Percentiles rank a stretch among this genome's conserved stretches.
These are phyloP conservation scores for Sophora flavescens DNA, from an alignment of 306 rosid species.

Conservation along the genomic window DNA sequence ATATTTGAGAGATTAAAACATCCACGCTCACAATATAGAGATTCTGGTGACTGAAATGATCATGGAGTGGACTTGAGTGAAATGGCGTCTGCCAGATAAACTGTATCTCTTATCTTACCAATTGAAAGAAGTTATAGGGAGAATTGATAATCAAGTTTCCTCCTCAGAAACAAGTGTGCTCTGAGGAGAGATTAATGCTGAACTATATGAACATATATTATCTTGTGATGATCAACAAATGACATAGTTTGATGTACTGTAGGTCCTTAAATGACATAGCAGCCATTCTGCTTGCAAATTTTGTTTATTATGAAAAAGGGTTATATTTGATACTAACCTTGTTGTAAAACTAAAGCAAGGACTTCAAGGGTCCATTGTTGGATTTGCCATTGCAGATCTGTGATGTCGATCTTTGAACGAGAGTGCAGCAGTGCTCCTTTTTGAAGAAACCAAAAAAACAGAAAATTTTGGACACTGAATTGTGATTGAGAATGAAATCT, in stretches of 20 bases:
- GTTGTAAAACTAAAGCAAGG: background rate
- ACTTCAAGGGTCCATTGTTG: background rate
- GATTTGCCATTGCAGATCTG: no score
- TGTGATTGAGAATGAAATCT: no score
- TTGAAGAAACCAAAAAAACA: no score
- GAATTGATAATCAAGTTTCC: constrained; percentile 8
- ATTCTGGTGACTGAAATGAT: constrained; percentile 51
- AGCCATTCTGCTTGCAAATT: constrained; percentile 10
- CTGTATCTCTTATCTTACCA: background rate
- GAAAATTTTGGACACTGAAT: no score
- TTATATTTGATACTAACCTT: background rate
- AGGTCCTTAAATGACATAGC: background rate
- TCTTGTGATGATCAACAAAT: constrained; percentile 13
- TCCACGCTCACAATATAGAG: constrained; percentile 56
- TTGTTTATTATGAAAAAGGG: background rate
- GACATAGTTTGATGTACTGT: constrained; percentile 10
- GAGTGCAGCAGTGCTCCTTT: no score
- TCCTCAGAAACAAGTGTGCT: constrained; percentile 17
- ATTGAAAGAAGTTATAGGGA: background rate
- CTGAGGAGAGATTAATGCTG: constrained; percentile 22
- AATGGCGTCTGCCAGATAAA: constrained; percentile 47
- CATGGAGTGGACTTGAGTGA: constrained; percentile 47
- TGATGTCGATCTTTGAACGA: no score
- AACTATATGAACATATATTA: background rate
- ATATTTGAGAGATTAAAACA: constrained; percentile 82